Conservation (phyloP, 495 filamentous ascomycete species). For the Neurospora tetrasperma region DNA sequence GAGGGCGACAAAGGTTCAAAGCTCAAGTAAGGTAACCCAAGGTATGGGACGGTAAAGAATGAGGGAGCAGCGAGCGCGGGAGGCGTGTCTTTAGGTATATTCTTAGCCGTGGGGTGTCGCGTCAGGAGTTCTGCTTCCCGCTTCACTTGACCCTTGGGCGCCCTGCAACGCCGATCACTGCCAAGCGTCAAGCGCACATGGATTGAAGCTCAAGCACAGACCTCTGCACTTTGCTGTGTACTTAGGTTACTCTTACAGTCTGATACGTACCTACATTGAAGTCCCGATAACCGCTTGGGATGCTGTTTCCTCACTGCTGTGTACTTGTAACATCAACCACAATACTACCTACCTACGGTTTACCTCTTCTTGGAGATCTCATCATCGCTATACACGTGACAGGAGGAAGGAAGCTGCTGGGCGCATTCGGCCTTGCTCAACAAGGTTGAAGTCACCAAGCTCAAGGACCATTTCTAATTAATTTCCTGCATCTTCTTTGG, state of each 20-base stretch:
- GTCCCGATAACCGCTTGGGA: neutral
- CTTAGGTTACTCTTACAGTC: too few species aligned
- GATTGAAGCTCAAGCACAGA: neutral
- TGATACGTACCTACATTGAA: neutral
- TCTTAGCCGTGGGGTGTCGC: neutral
- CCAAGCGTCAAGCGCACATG: neutral
- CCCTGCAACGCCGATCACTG: neutral
- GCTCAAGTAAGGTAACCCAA: neutral
- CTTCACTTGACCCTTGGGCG: neutral
- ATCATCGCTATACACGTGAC: neutral
- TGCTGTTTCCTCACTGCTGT: neutral
- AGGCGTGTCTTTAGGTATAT: neutral
- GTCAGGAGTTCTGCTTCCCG: neutral
- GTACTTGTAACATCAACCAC: neutral
- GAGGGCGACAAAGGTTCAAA: neutral
- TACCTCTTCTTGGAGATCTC: neutral
- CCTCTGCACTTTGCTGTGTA: neutral
- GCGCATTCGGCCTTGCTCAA: neutral
- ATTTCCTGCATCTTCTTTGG: neutral
- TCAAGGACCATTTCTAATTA: neutral
- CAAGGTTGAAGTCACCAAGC: neutral
- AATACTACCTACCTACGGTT: neutral
- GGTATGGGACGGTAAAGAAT: neutral
- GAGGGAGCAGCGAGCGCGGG: neutral
- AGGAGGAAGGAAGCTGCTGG: neutral